Percentiles rank a stretch among this genome's conserved stretches.
phyloP scores from a whole-genome alignment of 1,284 basidiomycete genomes.

The Marasmius sp. region DNA sequence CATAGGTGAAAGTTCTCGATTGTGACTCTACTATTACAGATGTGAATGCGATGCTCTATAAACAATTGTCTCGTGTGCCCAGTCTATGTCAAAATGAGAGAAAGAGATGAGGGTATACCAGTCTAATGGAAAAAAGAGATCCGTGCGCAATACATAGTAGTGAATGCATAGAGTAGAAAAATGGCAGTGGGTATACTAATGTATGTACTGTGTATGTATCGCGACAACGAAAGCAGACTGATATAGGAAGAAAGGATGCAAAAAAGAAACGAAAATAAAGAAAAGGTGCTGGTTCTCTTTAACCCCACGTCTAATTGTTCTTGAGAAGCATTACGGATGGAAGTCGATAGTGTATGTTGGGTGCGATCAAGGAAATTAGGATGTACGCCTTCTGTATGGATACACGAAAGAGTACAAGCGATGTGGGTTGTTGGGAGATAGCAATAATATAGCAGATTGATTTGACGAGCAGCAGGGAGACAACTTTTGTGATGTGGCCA shows the following conservation, averaged over 20 bases:
- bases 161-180: conserved; percentile 1
- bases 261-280: conserved; percentile 41
- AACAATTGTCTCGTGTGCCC: conserved; percentile 2
- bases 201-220: conserved; percentile 39
- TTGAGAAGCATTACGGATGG: conserved; percentile 13
- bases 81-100: conserved; percentile 50
- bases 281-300: conserved; percentile 32
- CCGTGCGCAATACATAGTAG: conserved; percentile 49
- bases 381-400: conserved; percentile 16
- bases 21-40: background rate
- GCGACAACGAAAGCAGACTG: conserved; percentile 53
- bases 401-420: conserved; percentile 7
- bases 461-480: conserved; percentile 59
- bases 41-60: conserved; percentile 3
- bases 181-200: conserved; percentile 6
- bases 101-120: conserved; percentile 42
- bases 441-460: conserved; percentile 43
- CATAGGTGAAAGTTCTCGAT: background rate
- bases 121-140: background rate
- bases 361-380: conserved; percentile 21
- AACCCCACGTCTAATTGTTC: conserved; percentile 23
- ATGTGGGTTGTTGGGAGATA: conserved; percentile 7
- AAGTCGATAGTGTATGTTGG: background rate
- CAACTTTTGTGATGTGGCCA: conserved; percentile 27
- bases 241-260: conserved; percentile 33